A percentile compares a stretch with the other conserved stretches of the same genome.
phyloP scores from a whole-genome alignment of 805 yeast genomes.

The Saccharomyces kudriavzevii region DNA sequence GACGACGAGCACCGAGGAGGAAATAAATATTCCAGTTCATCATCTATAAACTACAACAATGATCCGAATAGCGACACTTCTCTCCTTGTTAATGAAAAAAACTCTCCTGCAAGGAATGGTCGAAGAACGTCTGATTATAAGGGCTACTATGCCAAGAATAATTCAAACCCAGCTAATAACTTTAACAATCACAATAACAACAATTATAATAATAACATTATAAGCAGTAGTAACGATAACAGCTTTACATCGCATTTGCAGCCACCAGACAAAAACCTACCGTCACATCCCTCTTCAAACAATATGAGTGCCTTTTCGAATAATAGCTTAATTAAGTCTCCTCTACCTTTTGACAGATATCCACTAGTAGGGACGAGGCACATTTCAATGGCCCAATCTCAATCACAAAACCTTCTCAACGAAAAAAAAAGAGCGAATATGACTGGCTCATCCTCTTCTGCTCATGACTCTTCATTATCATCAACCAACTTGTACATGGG shows the following conservation, averaged over 20 bases:
- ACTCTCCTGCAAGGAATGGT: not conserved
- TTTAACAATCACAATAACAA: constrained; percentile 4
- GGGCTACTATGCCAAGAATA: constrained; percentile 26
- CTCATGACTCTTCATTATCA: constrained; percentile 11
- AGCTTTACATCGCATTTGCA: not conserved
- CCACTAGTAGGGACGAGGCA: constrained; percentile 50
- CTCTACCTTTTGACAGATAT: constrained; percentile 59
- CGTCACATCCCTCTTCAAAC: not conserved
- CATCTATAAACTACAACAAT: constrained; percentile 1
- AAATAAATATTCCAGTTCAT: constrained; percentile 8
- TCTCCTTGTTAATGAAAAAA: not conserved
- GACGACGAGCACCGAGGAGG: not conserved
- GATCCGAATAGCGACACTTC: constrained; percentile 1
- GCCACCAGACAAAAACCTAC: not conserved
- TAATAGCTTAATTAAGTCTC: constrained; percentile 26
- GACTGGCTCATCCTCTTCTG: constrained; percentile 27
- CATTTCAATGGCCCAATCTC: not conserved
- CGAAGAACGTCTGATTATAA: constrained; percentile 21
- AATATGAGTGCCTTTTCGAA: not conserved
- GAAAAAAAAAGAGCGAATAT: constrained; percentile 1
- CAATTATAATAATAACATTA: constrained; percentile 2
- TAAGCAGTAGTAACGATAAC: not conserved
- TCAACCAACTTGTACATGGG: constrained; percentile 37
- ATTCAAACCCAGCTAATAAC: not conserved
- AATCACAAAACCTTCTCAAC: not conserved